Evolutionary conservation across 305 asterid species (phyloP).

Genomic region (Fraxinus velutina): DNA sequence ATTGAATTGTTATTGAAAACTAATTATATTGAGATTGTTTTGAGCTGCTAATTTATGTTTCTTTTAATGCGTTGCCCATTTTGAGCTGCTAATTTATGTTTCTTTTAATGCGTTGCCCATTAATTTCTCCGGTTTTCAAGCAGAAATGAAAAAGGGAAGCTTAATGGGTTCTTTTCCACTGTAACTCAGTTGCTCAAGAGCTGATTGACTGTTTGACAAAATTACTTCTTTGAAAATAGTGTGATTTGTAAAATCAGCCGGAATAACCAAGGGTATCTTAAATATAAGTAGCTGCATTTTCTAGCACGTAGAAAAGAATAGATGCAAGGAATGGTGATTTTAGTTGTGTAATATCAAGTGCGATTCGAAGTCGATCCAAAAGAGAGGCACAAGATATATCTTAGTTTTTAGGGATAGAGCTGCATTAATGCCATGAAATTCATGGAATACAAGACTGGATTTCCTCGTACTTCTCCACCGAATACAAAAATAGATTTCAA

Average conservation of each 20-base stretch:
- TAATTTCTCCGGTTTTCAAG: not conserved
- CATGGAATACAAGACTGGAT: not conserved
- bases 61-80: not conserved
- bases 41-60: conserved; percentile 11
- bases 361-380: not conserved
- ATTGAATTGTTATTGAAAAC: not conserved
- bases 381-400: not conserved
- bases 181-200: not conserved
- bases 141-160: not conserved
- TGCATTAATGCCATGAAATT: not conserved
- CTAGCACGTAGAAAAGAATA: not conserved
- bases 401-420: not conserved
- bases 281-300: not conserved
- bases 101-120: not conserved
- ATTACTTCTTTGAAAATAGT: not conserved
- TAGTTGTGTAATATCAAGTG: not conserved
- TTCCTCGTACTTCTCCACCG: not conserved
- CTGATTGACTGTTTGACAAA: not conserved
- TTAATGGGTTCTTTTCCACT: not conserved
- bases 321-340: not conserved
- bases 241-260: not conserved
- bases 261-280: not conserved
- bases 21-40: not conserved
- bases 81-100: conserved; percentile 4
- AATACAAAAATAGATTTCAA: not conserved